Percentiles rank a stretch among this genome's conserved stretches.
These are phyloP conservation scores for Chalciporus pseudorubinellus DNA, from an alignment of 768 basidiomycete species.

Conservation along the genomic window DNA sequence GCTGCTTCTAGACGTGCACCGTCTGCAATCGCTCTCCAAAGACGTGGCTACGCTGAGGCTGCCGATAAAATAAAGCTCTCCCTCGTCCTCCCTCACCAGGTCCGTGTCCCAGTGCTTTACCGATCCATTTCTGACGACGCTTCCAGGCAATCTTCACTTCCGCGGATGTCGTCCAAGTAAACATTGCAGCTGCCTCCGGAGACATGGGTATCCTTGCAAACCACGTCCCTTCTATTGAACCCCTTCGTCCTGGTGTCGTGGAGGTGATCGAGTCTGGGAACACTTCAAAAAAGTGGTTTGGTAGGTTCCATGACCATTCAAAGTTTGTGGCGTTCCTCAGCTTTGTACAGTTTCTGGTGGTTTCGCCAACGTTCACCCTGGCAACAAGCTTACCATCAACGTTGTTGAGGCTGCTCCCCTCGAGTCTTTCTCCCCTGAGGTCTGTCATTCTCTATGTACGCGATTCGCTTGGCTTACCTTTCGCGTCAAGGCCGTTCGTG, in stretches of 20 bases:
- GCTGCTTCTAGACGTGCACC: conserved; percentile 61
- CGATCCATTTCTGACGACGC: conserved; percentile 13
- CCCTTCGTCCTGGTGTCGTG: conserved; percentile 89
- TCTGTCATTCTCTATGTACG: conserved; percentile 34
- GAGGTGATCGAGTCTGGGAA: conserved; percentile 86
- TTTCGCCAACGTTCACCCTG: conserved; percentile 96
- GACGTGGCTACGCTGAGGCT: conserved; percentile 90
- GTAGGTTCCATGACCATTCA: conserved; percentile 46
- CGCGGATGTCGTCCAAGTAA: conserved; percentile 92
- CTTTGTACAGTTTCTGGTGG: conserved; percentile 80
- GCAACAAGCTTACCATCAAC: conserved; percentile 96
- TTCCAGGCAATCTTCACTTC: conserved; percentile 86
- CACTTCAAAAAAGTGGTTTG: conserved; percentile 93
- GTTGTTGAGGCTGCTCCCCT: conserved; percentile 94
- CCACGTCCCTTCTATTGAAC: conserved; percentile 97
- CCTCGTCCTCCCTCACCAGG: conserved; percentile 93
- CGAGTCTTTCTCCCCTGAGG: conserved; percentile 88
- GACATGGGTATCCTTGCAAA: conserved; percentile 99
- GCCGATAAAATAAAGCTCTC: conserved; percentile 90
- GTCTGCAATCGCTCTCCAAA: conserved; percentile 47
- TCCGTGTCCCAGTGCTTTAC: conserved; percentile 36
- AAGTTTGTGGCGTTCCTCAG: conserved; percentile 2
- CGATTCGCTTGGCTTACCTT: conserved; percentile 6
- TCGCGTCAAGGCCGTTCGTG: conserved; percentile 73
- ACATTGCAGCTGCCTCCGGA: conserved; percentile 88